Conservation (phyloP, 257 asterid species). For the Misopates orontium region DNA sequence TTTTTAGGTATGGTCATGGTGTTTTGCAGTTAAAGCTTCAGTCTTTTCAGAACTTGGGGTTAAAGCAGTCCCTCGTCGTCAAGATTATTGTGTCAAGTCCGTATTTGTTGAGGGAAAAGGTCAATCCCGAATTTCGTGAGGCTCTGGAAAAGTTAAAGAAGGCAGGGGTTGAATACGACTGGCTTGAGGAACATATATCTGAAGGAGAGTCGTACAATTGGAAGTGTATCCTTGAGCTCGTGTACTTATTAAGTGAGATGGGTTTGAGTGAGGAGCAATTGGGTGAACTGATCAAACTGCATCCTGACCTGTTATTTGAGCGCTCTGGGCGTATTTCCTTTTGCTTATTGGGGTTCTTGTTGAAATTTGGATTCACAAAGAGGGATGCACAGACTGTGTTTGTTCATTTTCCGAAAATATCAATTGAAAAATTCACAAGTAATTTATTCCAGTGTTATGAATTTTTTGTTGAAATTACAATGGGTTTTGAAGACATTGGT, state of each 20-base stretch:
- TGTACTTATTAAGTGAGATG: conserved; percentile 33
- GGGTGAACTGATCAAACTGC: conserved; percentile 27
- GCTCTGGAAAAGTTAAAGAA: conserved; percentile 35
- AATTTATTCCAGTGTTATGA: conserved; percentile 37
- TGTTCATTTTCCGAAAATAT: conserved; percentile 37
- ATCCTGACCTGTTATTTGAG: conserved; percentile 41
- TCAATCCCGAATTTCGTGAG: conserved; percentile 25
- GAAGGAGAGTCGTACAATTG: conserved; percentile 36
- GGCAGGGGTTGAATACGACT: conserved; percentile 33
- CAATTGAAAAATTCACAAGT: conserved; percentile 32
- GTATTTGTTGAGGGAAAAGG: conserved; percentile 35
- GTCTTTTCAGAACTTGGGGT: conserved; percentile 35
- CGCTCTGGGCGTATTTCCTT: conserved; percentile 34
- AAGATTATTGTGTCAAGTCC: conserved; percentile 46
- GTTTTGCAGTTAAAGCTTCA: conserved; percentile 38
- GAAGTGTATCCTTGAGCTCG: conserved; percentile 35
- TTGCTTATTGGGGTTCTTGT: conserved; percentile 36
- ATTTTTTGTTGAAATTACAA: conserved; percentile 40
- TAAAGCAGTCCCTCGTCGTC: conserved; percentile 37
- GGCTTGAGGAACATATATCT: conserved; percentile 42
- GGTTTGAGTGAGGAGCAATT: conserved; percentile 41
- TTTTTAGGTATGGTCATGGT: conserved; percentile 35
- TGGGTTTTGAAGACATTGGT: conserved; percentile 37
- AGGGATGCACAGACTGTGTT: conserved; percentile 32
- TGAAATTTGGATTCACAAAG: conserved; percentile 41